phyloP scores from a whole-genome alignment of 192 early-diverging fungal species.

The Umbelopsis isabellina region DNA sequence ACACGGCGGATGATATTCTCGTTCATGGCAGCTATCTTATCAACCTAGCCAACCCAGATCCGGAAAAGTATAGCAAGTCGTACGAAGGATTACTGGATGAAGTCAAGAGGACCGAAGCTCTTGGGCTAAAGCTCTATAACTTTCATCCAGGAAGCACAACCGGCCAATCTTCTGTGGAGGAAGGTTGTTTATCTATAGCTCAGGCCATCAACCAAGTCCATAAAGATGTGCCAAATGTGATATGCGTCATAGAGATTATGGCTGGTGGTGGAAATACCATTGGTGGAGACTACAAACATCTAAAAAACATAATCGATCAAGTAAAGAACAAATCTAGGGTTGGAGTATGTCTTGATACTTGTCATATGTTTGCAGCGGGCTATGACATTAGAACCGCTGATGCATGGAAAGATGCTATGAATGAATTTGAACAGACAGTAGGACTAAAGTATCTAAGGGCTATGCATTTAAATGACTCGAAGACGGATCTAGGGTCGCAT shows the following conservation, averaged over 20 bases:
- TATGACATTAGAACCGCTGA: constrained; percentile 56
- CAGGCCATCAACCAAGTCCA: constrained; percentile 53
- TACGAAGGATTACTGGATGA: constrained; percentile 56
- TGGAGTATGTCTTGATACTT: constrained; percentile 65
- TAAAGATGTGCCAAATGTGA: constrained; percentile 36
- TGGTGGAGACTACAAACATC: constrained; percentile 52
- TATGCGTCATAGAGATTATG: constrained; percentile 59
- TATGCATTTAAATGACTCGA: constrained; percentile 62
- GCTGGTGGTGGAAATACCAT: constrained; percentile 53
- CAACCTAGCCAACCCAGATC: constrained; percentile 55
- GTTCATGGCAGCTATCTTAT: constrained; percentile 62
- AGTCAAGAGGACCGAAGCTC: constrained; percentile 48
- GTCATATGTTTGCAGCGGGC: constrained; percentile 60
- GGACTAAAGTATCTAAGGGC: constrained; percentile 53
- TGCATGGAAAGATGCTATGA: constrained; percentile 48
- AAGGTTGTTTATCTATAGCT: constrained; percentile 46
- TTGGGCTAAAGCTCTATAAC: constrained; percentile 56
- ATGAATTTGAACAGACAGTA: constrained; percentile 42
- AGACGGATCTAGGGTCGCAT: constrained; percentile 37
- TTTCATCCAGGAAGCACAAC: constrained; percentile 53
- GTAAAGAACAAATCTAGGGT: constrained; percentile 55
- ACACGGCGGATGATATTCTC: constrained; percentile 37
- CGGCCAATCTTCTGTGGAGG: constrained; percentile 36
- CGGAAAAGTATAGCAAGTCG: constrained; percentile 45
- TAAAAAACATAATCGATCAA: constrained; percentile 45